These are phyloP conservation scores for Sarocladium kiliense DNA, from an alignment of 2,329 filamentous ascomycete species.

Conservation along the genomic window DNA sequence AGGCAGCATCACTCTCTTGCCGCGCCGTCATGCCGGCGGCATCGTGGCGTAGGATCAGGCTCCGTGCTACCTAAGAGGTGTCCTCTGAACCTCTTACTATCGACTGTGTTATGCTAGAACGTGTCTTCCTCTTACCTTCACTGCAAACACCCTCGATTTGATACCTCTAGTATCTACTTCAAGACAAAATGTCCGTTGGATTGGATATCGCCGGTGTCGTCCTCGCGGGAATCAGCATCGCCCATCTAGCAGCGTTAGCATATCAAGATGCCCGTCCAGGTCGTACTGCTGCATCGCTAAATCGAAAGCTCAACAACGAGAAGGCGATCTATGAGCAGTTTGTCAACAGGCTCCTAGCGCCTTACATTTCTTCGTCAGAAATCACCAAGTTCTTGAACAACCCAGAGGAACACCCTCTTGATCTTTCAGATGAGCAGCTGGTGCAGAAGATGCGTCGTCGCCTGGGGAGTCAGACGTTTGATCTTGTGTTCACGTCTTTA, in stretches of 20 bases:
- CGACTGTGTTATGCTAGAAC: not conserved
- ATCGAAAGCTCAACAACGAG: constrained; percentile 4
- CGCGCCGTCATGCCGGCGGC: not conserved
- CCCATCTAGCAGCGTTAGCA: not conserved
- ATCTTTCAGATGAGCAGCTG: not conserved
- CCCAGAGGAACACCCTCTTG: not conserved
- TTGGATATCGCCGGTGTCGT: not conserved
- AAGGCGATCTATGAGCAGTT: constrained; percentile 4
- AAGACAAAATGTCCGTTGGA: not conserved
- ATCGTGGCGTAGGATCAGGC: too few relatives aligned
- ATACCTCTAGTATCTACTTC: too few relatives aligned
- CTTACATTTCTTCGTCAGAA: not conserved
- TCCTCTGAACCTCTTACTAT: not conserved
- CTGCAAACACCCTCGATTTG: too few relatives aligned
- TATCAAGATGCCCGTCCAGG: constrained; percentile 2
- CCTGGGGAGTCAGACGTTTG: not conserved
- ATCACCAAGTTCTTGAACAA: not conserved
- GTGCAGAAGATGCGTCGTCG: not conserved
- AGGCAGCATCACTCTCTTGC: too few relatives aligned
- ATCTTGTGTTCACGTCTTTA: not conserved
- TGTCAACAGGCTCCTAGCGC: not conserved
- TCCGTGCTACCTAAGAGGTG: too few relatives aligned
- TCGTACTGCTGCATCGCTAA: not conserved
- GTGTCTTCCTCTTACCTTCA: not conserved
- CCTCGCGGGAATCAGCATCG: not conserved